Evolutionary conservation across 2,329 filamentous ascomycete species (phyloP).

Genomic region (Cryphonectria naterciae): DNA sequence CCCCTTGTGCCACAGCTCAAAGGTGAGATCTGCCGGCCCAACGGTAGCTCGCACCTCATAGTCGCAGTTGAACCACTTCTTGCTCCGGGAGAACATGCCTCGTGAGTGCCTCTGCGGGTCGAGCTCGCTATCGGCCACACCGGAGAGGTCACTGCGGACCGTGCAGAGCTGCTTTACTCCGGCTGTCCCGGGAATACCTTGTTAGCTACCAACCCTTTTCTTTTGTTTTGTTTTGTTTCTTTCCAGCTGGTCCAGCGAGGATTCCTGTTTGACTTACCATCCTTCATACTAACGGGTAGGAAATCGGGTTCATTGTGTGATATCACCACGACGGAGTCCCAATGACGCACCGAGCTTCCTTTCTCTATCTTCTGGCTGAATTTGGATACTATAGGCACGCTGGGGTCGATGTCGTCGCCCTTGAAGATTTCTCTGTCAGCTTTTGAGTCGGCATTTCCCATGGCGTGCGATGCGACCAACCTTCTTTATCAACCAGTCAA

Average conservation of each 20-base stretch:
- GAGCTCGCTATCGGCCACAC: slow-evolving; percentile 44
- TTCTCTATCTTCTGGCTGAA: slow-evolving; percentile 41
- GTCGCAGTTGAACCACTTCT: slow-evolving; percentile 44
- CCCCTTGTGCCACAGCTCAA: slow-evolving; percentile 48
- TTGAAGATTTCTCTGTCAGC: slow-evolving; percentile 27
- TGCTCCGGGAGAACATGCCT: slow-evolving; percentile 40
- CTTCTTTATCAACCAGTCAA: slow-evolving; percentile 49
- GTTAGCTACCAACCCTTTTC: background rate
- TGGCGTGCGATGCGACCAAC: slow-evolving; percentile 27
- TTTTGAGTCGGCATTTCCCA: background rate
- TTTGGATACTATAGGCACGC: slow-evolving; percentile 40
- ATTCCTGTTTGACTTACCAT: slow-evolving; percentile 37
- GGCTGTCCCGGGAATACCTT: slow-evolving; percentile 33
- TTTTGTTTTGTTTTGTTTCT: background rate
- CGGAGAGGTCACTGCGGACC: slow-evolving; percentile 46
- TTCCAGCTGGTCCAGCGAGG: too few relatives aligned
- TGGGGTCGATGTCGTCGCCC: slow-evolving; percentile 46
- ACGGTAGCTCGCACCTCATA: slow-evolving; percentile 59
- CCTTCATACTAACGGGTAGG: slow-evolving; percentile 43
- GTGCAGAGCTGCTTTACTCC: slow-evolving; percentile 45
- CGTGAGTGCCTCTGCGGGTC: slow-evolving; percentile 42
- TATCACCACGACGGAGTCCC: slow-evolving; percentile 45
- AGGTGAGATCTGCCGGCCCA: slow-evolving; percentile 57
- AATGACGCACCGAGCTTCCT: slow-evolving; percentile 40
- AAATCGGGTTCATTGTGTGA: slow-evolving; percentile 43